Evolutionary conservation across 83 land plant species (phyloP), one percentile per base, ranked within the genome.

Genomic region (Picea mariana): DNA sequence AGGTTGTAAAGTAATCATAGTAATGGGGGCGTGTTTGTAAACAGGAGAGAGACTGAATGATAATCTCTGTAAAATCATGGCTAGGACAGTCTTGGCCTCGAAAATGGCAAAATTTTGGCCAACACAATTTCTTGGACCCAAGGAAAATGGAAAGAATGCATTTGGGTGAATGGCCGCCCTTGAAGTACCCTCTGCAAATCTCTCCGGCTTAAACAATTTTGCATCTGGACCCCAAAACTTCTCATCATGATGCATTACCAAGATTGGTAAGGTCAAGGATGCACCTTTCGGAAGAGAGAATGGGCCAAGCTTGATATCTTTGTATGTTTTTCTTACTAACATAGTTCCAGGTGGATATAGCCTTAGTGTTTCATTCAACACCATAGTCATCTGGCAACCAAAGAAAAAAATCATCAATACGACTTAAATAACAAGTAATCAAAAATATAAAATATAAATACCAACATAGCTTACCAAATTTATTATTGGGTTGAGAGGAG

Each of bases 191-290:
- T 67, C 83, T 13, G 73, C 68, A 65, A 88, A 88, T 59, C 90
- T 82, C 31, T 88, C 88, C 9, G 88, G 90, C 7, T 83, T 80
- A 81, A 88, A 88, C 67, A 79, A 72, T 0, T 79, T 38, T 4
- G 71, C 87, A 77, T 86, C 89, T 5, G 78, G 23, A 11, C 95
- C 95, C 95, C 95, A 93, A 2, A 79, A 77, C 24, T 84, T 79
- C 11, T 78, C 40, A 24, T 86, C 83, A 17, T 86, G 87, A 40
- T 91, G 95, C 80, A 89, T 8, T 26, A 20, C 63, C 20, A 59
- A 59, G 11, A 77, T 59, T 26, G 63, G 7, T 9, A 59, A 12
- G 17, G 18, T 1, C 8, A 77, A 1, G 17, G 1, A 11, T 16
- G 63, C 63, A n/a, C 20, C 63, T 58, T 55, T 27, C 0, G 63